Base-by-base conservation (phyloP, 2,329 filamentous ascomycete genomes). In the Hawksworthiomyces lignivorus region DNA sequence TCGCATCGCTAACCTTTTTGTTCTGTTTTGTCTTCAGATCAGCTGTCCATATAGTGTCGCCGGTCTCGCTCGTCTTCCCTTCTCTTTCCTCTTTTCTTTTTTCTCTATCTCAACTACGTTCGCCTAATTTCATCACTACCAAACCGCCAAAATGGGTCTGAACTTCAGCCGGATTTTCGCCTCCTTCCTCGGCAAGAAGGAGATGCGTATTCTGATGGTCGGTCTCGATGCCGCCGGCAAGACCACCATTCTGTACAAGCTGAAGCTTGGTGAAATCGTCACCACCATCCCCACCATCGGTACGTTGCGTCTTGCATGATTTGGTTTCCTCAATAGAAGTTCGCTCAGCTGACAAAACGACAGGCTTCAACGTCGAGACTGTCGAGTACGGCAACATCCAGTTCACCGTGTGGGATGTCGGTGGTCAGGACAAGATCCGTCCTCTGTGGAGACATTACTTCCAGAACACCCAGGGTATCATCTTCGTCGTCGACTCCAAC, bases 301-400 rank as follows among this genome's bases (percentile, higher is more conserved):
- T 88, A 82, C 70, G 78, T 52, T 45, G 24, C 42, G 22, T 11
- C 21, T 14, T 24, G 20, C 10, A 8, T 15, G 12, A n/a, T 2
- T 35, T 3, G 6, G 5, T 35, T 11, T 9, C 19, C 19, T 3
- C 19, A 5, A 12, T 27, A 18, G 7, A 38, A 18, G 28, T 2
- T 8, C 24, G 24, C 24, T 12, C 24, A 24, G 6, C 34, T 18
- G 8, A 32, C 42, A 32, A n/a, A 18, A 10, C n/a, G 19, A 29
- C 53, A 89, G 85, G 92, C 61, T 98, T 98, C 83, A 98, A 98
- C 75, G 92, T 98, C 68, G 92, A 98, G 80, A 97, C 92, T 43
- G 92, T 98, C 67, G 89, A 94, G 67, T 97, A 97, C 79, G 96
- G 96, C 81, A 98, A 98, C 81, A 96, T 95, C 61, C 88, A 95